Base-by-base conservation (phyloP, 1,139 yeast species). In the Taiozyma sp. region DNA sequence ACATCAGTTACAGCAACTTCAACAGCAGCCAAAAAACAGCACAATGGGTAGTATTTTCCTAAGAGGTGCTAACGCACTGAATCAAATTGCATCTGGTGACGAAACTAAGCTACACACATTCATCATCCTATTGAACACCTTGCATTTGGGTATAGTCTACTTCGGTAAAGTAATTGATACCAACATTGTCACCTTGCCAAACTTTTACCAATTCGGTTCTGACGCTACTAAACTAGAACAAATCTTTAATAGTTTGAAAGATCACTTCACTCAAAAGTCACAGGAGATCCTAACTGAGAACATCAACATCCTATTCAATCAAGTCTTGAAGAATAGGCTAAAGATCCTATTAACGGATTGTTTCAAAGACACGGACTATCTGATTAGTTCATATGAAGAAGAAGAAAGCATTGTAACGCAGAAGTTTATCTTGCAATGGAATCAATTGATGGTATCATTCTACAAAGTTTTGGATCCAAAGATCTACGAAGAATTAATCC, bases 391-490 rank as follows among this genome's bases (percentile, higher is more conserved):
- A 11, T 57, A 67, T 32, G 69, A 70, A 47, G 69, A 68, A 47
- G 71, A 68, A 22, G 71, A 70, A 42, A 65, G 72, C 47, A 54
- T 66, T 0, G 68, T 67, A 2, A 51, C 71, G 9, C 67, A 75
- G 34, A 73, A 69, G 43, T 87, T 89, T 60, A 71, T 80, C 24
- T 69, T 67, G 19, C 79, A 79, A 29, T 90, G 97, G 96, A 77
- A 76, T 46, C 62, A 73, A 1, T 62, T 88, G 46, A 75, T 88
- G 53, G 68, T 73, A 8, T 96, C 96, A 3, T 88, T 84, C 62
- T 72, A 75, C 49, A 81, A 79, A 50, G 77, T 75, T 57, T 46
- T 85, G 68, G 68, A 90, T 62, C 73, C 78, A 50, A 68, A 69
- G 52, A 68, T 77, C 54, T 74, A 76, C 70, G 70, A 68, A 37